Conservation (phyloP, 2,329 filamentous ascomycete species). For the Colletotrichum sp. region DNA sequence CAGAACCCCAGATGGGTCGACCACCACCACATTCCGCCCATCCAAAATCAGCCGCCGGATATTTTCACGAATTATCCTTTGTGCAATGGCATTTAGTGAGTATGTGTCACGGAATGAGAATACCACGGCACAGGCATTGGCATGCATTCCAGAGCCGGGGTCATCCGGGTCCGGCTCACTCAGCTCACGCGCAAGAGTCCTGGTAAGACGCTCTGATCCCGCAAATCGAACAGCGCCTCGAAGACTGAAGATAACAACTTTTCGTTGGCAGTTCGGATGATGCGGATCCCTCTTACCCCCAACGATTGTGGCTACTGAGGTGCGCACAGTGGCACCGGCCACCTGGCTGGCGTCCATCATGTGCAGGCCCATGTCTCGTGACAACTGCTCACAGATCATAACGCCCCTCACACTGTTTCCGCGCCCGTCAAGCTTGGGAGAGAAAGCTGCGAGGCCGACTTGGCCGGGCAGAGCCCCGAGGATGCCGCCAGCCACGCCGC, state of each 20-base stretch:
- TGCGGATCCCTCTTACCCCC: conserved; percentile 28
- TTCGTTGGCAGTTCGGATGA: conserved; percentile 28
- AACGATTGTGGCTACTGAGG: conserved; percentile 33
- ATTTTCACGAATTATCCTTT: conserved; percentile 32
- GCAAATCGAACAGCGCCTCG: conserved; percentile 38
- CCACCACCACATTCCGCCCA: conserved; percentile 31
- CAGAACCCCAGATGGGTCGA: conserved; percentile 32
- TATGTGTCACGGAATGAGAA: conserved; percentile 37
- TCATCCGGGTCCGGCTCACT: conserved; percentile 25
- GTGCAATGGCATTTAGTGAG: conserved; percentile 33
- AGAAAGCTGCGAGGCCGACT: conserved; percentile 56
- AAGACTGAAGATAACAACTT: conserved; percentile 35
- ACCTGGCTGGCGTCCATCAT: conserved; percentile 23
- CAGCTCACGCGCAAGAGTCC: conserved; percentile 33
- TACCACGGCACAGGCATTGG: conserved; percentile 32
- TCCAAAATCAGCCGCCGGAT: conserved; percentile 28
- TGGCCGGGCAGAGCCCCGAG: conserved; percentile 41
- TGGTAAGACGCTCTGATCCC: conserved; percentile 36
- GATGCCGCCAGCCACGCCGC: conserved; percentile 44
- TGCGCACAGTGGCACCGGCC: conserved; percentile 20
- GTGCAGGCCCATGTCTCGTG: conserved; percentile 34
- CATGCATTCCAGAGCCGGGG: conserved; percentile 28
- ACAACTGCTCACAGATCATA: conserved; percentile 47
- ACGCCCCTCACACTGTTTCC: conserved; percentile 42
- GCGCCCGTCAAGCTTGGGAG: conserved; percentile 62